Evolutionary conservation across 306 rosid genomes (phyloP).

Genomic region (Malus sylvestris): DNA sequence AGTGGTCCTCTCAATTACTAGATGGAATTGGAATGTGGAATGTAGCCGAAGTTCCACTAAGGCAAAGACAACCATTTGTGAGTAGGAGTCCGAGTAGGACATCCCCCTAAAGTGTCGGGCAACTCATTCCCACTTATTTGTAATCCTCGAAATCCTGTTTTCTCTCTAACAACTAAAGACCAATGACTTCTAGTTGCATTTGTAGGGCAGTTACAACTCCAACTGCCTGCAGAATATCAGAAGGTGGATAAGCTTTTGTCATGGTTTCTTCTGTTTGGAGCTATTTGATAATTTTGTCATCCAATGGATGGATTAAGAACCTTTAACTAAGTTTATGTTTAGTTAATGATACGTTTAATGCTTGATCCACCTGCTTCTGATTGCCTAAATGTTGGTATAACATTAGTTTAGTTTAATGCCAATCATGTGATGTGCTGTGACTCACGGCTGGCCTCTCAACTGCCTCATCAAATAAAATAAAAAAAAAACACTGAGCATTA

Average conservation of each 20-base stretch:
- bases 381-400: not conserved
- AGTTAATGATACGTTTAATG: conserved; percentile 6
- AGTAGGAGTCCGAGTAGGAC: conserved; percentile 31
- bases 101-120: conserved; percentile 13
- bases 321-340: conserved; percentile 9
- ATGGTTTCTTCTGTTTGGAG: conserved; percentile 9
- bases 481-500: not conserved
- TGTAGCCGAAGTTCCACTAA: conserved; percentile 35
- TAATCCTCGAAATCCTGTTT: conserved; percentile 16
- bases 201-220: not conserved
- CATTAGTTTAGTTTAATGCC: not conserved
- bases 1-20: conserved; percentile 37
- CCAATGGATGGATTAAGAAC: conserved; percentile 20
- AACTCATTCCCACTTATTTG: conserved; percentile 29
- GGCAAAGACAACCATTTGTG: not conserved
- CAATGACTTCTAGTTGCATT: not conserved
- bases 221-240: not conserved
- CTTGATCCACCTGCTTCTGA: conserved; percentile 12
- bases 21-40: conserved; percentile 4
- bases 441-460: not conserved
- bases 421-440: not conserved
- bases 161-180: conserved; percentile 15
- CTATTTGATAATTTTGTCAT: conserved; percentile 18
- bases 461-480: not conserved
- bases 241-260: conserved; percentile 19